Percentiles rank a stretch among this genome's conserved stretches.
phyloP scores from a whole-genome alignment of 2,329 filamentous ascomycete species.

The Pseudovirgaria hyperparasitica region DNA sequence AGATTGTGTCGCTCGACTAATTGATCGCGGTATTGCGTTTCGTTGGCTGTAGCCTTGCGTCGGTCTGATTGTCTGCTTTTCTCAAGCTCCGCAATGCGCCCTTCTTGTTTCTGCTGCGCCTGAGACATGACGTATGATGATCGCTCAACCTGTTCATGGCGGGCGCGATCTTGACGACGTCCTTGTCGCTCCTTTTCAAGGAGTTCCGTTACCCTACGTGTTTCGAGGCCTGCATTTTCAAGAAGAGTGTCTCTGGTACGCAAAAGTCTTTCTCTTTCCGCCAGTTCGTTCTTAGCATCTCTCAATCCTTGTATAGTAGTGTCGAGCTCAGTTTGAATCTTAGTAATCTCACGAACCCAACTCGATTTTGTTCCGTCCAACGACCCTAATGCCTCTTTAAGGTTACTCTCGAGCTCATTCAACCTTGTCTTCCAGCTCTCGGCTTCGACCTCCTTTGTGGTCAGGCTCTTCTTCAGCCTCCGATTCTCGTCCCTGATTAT shows the following conservation, averaged over 20 bases:
- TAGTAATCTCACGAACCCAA: constrained; percentile 63
- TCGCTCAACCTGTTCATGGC: constrained; percentile 79
- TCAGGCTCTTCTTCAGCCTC: constrained; percentile 69
- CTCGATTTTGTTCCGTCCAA: constrained; percentile 75
- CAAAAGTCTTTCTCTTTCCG: constrained; percentile 85
- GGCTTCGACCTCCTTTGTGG: constrained; percentile 75
- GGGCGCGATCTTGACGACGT: constrained; percentile 74
- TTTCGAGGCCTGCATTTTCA: constrained; percentile 79
- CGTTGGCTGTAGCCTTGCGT: constrained; percentile 60
- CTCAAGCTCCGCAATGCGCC: constrained; percentile 77
- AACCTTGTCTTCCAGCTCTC: constrained; percentile 84
- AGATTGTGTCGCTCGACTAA: constrained; percentile 81
- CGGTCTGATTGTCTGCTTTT: constrained; percentile 64
- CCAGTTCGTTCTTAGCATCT: constrained; percentile 58
- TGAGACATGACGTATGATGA: constrained; percentile 78
- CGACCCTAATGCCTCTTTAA: constrained; percentile 79
- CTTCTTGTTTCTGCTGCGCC: constrained; percentile 73
- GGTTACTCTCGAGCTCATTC: constrained; percentile 76
- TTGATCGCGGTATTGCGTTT: constrained; percentile 74
- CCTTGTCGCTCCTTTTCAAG: constrained; percentile 81
- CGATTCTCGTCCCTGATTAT: constrained; percentile 76
- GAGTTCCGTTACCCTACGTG: constrained; percentile 69
- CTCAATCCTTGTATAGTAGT: constrained; percentile 74
- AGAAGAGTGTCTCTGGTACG: constrained; percentile 80
- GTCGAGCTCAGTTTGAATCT: constrained; percentile 79